phyloP scores from a whole-genome alignment of 768 basidiomycete genomes.

The Tricholomella constricta region DNA sequence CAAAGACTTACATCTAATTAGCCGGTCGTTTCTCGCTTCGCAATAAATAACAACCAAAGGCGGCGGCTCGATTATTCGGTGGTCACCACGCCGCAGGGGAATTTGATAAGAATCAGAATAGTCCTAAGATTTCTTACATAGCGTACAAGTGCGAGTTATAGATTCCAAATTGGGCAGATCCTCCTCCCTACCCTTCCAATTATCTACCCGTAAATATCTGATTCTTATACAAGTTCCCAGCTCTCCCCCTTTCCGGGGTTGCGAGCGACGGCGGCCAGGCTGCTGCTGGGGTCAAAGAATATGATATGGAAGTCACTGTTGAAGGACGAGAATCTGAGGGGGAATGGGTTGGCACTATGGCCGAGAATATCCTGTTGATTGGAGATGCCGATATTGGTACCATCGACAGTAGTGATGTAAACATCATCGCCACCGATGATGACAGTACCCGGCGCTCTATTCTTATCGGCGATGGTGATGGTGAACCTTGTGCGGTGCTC shows the following conservation, averaged over 20 bases:
- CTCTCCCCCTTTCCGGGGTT: background rate
- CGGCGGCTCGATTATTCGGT: no score
- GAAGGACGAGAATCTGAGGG: constrained; percentile 5
- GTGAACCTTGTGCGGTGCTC: background rate
- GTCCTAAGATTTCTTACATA: no score
- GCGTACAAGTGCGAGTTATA: no score
- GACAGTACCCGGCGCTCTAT: background rate
- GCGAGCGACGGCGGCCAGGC: background rate
- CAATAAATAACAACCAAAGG: no score
- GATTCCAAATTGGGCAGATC: no score
- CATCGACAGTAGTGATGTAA: background rate
- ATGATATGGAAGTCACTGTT: constrained; percentile 1
- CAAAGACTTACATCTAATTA: no score
- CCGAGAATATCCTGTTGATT: background rate
- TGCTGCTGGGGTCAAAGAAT: background rate
- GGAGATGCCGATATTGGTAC: background rate
- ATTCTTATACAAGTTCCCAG: no score
- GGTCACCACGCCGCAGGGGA: no score
- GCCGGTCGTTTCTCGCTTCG: no score
- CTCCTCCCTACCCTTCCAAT: no score
- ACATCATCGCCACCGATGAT: background rate
- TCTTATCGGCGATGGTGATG: background rate
- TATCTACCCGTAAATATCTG: no score
- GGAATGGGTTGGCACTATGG: background rate
- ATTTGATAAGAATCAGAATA: no score